These are phyloP conservation scores for Entonaema liquescens DNA, from an alignment of 495 filamentous ascomycete species.

Conservation along the genomic window DNA sequence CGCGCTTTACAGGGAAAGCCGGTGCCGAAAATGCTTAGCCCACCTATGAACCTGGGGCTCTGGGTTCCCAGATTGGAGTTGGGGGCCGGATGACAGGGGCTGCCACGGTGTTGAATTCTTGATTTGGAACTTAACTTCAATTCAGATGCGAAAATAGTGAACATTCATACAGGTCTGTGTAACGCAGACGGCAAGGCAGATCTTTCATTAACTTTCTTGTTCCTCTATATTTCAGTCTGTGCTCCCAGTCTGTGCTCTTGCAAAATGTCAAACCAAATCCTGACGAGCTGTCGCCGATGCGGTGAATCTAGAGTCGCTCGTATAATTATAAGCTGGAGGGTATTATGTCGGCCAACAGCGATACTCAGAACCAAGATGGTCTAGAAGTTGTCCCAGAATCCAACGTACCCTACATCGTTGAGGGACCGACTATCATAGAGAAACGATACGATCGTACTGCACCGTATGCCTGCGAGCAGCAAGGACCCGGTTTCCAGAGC, in stretches of 20 bases:
- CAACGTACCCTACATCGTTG: conserved; percentile 23
- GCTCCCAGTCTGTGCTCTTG: not conserved
- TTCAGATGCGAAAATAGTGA: conserved; percentile 1
- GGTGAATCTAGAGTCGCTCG: conserved; percentile 16
- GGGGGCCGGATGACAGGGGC: conserved; percentile 14
- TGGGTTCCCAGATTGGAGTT: conserved; percentile 5
- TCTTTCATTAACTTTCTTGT: conserved; percentile 20
- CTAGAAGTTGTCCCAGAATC: conserved; percentile 31
- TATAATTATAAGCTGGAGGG: not conserved
- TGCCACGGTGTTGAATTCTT: not conserved
- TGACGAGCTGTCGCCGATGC: not conserved
- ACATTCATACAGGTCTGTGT: not conserved
- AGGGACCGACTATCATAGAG: conserved; percentile 22
- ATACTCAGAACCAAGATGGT: conserved; percentile 14
- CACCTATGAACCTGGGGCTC: not conserved
- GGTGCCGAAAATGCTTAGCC: conserved; percentile 5
- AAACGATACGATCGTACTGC: conserved; percentile 12
- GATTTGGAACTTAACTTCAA: not conserved
- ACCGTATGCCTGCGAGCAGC: conserved; percentile 24
- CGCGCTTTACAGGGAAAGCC: conserved; percentile 8
- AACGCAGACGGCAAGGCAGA: not conserved
- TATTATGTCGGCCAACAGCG: conserved; percentile 15
- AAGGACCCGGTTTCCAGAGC: not conserved
- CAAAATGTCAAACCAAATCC: conserved; percentile 15
- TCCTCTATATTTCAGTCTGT: not conserved